These are phyloP conservation scores for Mortierella sp. DNA, from an alignment of 371 early-diverging fungal species.

Conservation along the genomic window DNA sequence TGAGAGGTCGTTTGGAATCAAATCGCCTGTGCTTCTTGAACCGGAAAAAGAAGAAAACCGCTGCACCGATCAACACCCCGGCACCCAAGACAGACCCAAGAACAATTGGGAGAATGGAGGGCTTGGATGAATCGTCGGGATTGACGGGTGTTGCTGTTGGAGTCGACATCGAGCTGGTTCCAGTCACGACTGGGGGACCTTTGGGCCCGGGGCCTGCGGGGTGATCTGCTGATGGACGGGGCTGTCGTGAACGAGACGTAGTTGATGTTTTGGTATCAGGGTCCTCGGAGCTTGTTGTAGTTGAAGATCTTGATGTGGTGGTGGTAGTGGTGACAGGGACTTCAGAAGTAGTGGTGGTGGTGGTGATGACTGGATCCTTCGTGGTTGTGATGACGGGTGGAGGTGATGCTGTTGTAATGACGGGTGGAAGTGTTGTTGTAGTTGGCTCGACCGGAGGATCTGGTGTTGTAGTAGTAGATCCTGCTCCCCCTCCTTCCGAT, in stretches of 20 bases:
- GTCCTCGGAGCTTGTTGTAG: constrained; percentile 4
- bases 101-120: constrained; percentile 41
- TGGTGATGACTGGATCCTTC: constrained; percentile 10
- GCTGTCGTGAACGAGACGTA: not conserved
- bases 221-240: not conserved
- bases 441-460: not conserved
- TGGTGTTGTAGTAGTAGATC: constrained; percentile 3
- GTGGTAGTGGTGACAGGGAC: not conserved
- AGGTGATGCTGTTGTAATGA: not conserved
- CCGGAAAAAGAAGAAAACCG: constrained; percentile 42
- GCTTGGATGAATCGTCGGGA: constrained; percentile 17
- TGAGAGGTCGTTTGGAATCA: constrained; percentile 49
- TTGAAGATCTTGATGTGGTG: not conserved
- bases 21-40: constrained; percentile 46
- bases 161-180: constrained; percentile 10
- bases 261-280: not conserved
- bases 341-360: not conserved
- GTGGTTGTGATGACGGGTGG: not conserved
- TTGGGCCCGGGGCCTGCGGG: not conserved
- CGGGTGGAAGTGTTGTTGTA: not conserved
- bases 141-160: constrained; percentile 14
- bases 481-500: constrained; percentile 3
- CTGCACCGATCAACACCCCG: constrained; percentile 32
- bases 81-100: constrained; percentile 43
- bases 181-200: not conserved